A percentile compares a stretch with the other conserved stretches of the same genome.
These are phyloP conservation scores for Syzygium grande DNA, from an alignment of 345 rosid genomes.

Conservation along the genomic window DNA sequence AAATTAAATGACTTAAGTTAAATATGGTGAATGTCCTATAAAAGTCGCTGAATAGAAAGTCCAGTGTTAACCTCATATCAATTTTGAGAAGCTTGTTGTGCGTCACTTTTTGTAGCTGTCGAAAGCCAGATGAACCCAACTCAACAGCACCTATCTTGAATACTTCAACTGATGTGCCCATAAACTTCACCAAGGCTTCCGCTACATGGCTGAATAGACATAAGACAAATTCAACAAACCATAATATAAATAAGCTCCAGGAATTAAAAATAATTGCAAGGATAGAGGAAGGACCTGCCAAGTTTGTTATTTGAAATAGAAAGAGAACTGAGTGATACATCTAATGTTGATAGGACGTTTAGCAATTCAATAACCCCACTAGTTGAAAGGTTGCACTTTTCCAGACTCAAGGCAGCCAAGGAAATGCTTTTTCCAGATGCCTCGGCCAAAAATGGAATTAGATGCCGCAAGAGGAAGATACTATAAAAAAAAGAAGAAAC, in stretches of 20 bases:
- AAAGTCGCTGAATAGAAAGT: neutral
- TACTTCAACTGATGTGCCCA: constrained; percentile 30
- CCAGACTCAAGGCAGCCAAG: constrained; percentile 54
- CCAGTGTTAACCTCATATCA: constrained; percentile 50
- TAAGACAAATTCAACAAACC: neutral
- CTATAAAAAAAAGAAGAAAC: constrained; percentile 5
- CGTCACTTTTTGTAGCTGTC: constrained; percentile 28
- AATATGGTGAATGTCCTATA: neutral
- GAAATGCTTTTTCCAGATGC: constrained; percentile 29
- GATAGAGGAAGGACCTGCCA: constrained; percentile 43
- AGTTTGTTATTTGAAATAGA: constrained; percentile 73
- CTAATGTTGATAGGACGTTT: constrained; percentile 34
- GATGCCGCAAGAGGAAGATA: constrained; percentile 33
- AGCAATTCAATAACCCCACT: constrained; percentile 51
- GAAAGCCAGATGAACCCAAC: constrained; percentile 67
- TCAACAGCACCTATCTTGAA: constrained; percentile 68
- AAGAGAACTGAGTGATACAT: constrained; percentile 40
- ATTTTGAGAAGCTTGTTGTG: constrained; percentile 41
- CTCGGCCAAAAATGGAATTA: constrained; percentile 54
- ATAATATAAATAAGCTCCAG: neutral
- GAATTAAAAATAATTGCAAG: neutral
- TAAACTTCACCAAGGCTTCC: constrained; percentile 34
- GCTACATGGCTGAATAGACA: constrained; percentile 43
- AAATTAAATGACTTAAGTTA: neutral
- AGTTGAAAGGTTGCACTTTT: constrained; percentile 60